These are phyloP conservation scores for Phyllachora maydis DNA, from an alignment of 2,329 filamentous ascomycete species.

Conservation along the genomic window DNA sequence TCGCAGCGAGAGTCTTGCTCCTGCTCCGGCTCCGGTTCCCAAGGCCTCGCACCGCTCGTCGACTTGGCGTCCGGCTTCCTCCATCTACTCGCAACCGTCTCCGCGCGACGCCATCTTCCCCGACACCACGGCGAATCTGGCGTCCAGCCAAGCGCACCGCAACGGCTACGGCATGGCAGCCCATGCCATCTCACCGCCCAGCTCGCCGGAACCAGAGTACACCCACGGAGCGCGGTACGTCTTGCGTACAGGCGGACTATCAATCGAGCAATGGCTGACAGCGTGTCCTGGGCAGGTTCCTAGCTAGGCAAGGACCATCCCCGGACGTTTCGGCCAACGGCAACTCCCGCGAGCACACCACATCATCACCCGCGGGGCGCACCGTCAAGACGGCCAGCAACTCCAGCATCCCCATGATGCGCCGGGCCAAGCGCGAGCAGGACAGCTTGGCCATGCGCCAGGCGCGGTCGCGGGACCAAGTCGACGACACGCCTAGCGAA, in stretches of 20 bases:
- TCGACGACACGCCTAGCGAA: conserved; percentile 13
- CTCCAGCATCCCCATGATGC: conserved; percentile 29
- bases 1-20: conserved; percentile 10
- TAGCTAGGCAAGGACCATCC: no score
- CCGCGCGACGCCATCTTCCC: conserved; percentile 15
- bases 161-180: conserved; percentile 7
- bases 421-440: conserved; percentile 24
- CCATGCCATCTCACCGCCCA: conserved; percentile 28
- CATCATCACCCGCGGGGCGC: no score
- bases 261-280: no score
- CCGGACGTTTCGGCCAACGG: no score
- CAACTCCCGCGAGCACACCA: no score
- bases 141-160: conserved; percentile 7
- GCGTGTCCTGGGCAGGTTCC: no score
- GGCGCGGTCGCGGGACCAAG: conserved; percentile 15
- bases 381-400: no score
- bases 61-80: conserved; percentile 29
- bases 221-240: no score
- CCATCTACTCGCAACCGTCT: conserved; percentile 38
- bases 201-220: conserved; percentile 26
- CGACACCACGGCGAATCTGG: conserved; percentile 8
- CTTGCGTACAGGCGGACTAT: no score
- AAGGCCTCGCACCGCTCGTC: conserved; percentile 12
- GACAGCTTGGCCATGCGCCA: conserved; percentile 19
- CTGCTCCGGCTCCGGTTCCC: conserved; percentile 13